Conservation (phyloP, 768 basidiomycete genomes). For the Mycena vulgaris region DNA sequence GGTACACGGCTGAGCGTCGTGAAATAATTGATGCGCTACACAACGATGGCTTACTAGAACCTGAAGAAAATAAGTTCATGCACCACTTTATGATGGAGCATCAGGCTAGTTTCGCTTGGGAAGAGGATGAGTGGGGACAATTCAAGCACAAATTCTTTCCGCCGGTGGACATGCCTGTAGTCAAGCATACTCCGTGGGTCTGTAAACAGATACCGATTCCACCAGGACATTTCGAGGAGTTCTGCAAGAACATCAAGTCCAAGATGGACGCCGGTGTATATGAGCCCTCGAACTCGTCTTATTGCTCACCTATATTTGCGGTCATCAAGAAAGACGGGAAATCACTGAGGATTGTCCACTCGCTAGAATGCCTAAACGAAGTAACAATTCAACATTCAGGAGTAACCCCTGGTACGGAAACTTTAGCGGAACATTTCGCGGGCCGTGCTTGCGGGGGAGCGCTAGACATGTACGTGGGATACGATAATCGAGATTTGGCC, state of each 20-base stretch:
- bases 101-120: slow-evolving; percentile 38
- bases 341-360: slow-evolving; percentile 28
- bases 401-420: slow-evolving; percentile 31
- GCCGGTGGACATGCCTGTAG: background rate
- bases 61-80: background rate
- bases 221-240: too few species aligned
- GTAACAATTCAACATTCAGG: slow-evolving; percentile 40
- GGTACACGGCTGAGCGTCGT: background rate
- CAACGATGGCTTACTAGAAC: background rate
- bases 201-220: slow-evolving; percentile 38
- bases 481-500: slow-evolving; percentile 45
- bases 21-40: background rate
- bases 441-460: too few species aligned
- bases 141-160: background rate
- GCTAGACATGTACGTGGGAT: slow-evolving; percentile 44
- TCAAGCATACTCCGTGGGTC: slow-evolving; percentile 4
- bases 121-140: slow-evolving; percentile 33
- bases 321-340: slow-evolving; percentile 37
- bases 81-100: slow-evolving; percentile 7
- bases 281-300: slow-evolving; percentile 17
- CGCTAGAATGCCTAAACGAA: slow-evolving; percentile 45
- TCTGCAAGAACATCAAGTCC: background rate
- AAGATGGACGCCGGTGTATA: background rate
- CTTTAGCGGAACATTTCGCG: slow-evolving; percentile 13
- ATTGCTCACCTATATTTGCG: slow-evolving; percentile 23